Evolutionary conservation across 2,329 filamentous ascomycete species (phyloP).

Genomic region (Fusarium irregulare): DNA sequence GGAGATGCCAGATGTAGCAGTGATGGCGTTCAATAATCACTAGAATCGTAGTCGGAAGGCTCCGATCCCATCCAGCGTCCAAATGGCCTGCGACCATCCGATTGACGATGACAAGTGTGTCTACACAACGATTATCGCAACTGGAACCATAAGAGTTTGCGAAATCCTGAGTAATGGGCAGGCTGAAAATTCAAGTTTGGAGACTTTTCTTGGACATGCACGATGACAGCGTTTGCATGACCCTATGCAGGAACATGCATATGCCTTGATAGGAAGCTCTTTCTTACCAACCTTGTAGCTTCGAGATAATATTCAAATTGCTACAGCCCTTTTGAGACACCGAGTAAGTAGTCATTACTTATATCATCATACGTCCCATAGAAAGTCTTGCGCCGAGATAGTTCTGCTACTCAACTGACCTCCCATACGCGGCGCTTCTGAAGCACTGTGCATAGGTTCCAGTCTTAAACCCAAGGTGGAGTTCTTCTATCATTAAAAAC

Average conservation of each 20-base stretch:
- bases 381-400: not conserved
- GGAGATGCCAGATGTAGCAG: too few relatives aligned
- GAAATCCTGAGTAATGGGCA: too few relatives aligned
- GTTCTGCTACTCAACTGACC: not conserved
- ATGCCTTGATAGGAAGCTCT: not conserved
- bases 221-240: not conserved
- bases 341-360: too few relatives aligned
- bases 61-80: too few relatives aligned
- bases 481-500: not conserved
- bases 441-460: rapidly evolving
- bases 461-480: rapidly evolving
- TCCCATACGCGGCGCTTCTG: not conserved
- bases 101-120: too few relatives aligned
- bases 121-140: too few relatives aligned
- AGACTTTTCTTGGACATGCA: not conserved
- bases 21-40: too few relatives aligned
- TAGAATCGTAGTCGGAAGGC: too few relatives aligned
- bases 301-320: not conserved
- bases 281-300: not conserved
- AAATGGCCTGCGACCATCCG: too few relatives aligned
- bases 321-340: not conserved
- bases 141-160: too few relatives aligned
- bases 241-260: not conserved
- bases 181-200: not conserved
- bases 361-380: not conserved